Percentiles rank a stretch among this genome's conserved stretches.
phyloP scores from a whole-genome alignment of 2,329 filamentous ascomycete species.

The Kalmusia sp. region DNA sequence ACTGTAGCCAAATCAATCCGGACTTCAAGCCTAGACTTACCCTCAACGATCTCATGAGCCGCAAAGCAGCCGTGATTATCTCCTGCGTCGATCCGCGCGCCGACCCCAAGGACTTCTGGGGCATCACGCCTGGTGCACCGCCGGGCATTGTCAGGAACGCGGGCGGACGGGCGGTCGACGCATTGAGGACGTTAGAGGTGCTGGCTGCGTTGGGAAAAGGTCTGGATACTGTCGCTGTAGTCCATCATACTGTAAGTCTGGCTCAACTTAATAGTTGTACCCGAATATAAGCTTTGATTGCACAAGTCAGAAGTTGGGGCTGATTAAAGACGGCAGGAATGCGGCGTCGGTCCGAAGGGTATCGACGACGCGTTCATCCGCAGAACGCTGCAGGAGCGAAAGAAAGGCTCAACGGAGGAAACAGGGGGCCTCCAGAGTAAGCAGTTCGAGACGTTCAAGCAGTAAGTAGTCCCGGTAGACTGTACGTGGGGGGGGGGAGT shows the following conservation, averaged over 20 bases:
- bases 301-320: background rate
- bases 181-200: background rate
- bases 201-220: background rate
- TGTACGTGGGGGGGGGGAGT: background rate
- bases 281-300: too few relatives aligned
- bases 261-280: too few relatives aligned
- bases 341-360: background rate
- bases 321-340: background rate
- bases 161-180: background rate
- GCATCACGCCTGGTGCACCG: background rate
- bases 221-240: background rate
- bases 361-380: background rate
- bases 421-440: background rate
- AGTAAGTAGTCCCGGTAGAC: background rate
- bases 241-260: background rate
- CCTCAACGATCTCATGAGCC: background rate
- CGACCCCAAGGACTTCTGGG: slow-evolving; percentile 1
- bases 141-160: background rate
- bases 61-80: background rate
- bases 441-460: background rate
- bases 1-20: background rate
- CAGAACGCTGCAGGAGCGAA: background rate
- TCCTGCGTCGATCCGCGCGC: slow-evolving; percentile 1
- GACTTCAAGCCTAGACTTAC: background rate
- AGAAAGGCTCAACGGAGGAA: background rate